These are phyloP conservation scores for Naganishia sp. DNA, from an alignment of 1,284 basidiomycete genomes.

Conservation along the genomic window DNA sequence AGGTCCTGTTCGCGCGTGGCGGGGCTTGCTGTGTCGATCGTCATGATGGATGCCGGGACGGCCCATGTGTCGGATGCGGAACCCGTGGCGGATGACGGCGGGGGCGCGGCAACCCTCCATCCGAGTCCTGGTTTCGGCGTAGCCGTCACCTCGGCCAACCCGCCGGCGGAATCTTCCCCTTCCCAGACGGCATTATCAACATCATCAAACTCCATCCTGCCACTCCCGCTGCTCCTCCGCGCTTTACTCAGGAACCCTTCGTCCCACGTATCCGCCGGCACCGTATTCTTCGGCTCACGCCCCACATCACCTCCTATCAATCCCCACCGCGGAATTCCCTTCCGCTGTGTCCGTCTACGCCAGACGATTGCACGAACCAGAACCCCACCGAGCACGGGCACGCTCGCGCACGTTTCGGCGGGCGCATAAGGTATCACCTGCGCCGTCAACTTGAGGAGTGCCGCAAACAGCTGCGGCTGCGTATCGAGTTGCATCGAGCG, in stretches of 20 bases:
- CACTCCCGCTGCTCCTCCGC: neutral
- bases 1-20: slow-evolving; percentile 6
- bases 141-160: slow-evolving; percentile 2
- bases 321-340: slow-evolving; percentile 10
- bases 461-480: slow-evolving; percentile 9
- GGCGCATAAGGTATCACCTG: slow-evolving; percentile 15
- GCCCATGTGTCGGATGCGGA: slow-evolving; percentile 8
- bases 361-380: slow-evolving; percentile 7
- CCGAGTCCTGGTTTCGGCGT: neutral
- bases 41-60: slow-evolving; percentile 8
- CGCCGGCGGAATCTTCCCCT: neutral
- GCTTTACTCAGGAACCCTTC: neutral
- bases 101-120: slow-evolving; percentile 6
- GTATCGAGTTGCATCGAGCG: slow-evolving; percentile 17
- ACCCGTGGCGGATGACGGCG: neutral
- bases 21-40: neutral
- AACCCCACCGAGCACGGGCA: neutral
- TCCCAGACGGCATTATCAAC: neutral
- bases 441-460: neutral
- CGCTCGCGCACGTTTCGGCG: slow-evolving; percentile 2
- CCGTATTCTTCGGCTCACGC: slow-evolving; percentile 5
- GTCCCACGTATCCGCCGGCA: slow-evolving; percentile 3
- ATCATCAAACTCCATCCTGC: neutral
- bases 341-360: neutral
- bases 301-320: neutral